Percentiles rank a stretch among this genome's conserved stretches.
phyloP scores from a whole-genome alignment of 192 early-diverging fungal species.

The Coemansia umbellata region DNA sequence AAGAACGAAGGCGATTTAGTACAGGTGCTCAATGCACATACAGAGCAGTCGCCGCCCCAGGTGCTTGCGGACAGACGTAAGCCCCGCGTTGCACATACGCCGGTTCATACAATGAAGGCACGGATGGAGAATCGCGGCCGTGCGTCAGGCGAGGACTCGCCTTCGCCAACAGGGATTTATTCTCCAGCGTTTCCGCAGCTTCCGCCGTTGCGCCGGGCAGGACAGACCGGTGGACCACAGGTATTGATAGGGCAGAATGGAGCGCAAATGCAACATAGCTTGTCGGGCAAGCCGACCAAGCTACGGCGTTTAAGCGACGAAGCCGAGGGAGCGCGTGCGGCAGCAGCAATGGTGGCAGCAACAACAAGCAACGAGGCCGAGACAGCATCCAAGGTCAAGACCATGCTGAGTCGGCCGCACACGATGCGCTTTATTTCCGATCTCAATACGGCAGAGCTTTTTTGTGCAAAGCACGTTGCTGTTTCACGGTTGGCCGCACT shows the following conservation, averaged over 20 bases:
- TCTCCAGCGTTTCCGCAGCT: conserved; percentile 15
- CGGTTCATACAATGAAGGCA: conserved; percentile 47
- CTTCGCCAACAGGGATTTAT: conserved; percentile 7
- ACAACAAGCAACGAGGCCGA: conserved; percentile 22
- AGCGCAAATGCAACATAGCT: neutral
- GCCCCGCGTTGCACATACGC: conserved; percentile 42
- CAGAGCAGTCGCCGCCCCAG: conserved; percentile 40
- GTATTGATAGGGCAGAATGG: conserved; percentile 10
- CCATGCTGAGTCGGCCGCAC: conserved; percentile 48
- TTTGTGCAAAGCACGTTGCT: conserved; percentile 82
- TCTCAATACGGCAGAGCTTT: conserved; percentile 68
- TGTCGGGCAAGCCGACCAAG: conserved; percentile 25
- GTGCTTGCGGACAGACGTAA: conserved; percentile 51
- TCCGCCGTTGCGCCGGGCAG: conserved; percentile 21
- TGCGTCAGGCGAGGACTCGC: conserved; percentile 7
- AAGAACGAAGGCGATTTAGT: conserved; percentile 41
- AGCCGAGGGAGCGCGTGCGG: conserved; percentile 3
- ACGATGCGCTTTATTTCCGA: conserved; percentile 51
- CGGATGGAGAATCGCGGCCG: conserved; percentile 43
- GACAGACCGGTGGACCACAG: conserved; percentile 12
- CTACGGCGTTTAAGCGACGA: conserved; percentile 41
- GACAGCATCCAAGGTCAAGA: conserved; percentile 39
- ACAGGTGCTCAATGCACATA: conserved; percentile 27
- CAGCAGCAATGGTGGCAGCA: neutral
- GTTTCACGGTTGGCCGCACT: conserved; percentile 68